phyloP scores from a whole-genome alignment of 495 filamentous ascomycete genomes.

The Bacidia rubella region DNA sequence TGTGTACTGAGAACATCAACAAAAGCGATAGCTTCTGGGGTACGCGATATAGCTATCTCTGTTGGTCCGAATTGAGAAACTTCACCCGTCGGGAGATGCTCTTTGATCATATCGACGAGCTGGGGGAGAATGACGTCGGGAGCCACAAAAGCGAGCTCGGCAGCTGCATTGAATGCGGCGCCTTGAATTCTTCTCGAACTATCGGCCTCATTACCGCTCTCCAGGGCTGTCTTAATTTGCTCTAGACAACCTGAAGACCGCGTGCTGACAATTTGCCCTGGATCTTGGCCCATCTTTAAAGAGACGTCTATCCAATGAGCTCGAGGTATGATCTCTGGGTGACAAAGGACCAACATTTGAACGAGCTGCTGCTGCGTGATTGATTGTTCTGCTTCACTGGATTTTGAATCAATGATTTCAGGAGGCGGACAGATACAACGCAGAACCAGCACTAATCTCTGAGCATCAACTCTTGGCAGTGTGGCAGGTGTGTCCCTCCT shows the following conservation, averaged over 20 bases:
- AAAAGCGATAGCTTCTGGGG: constrained; percentile 72
- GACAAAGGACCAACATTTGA: constrained; percentile 61
- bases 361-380: constrained; percentile 52
- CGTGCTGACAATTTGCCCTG: constrained; percentile 55
- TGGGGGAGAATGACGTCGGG: constrained; percentile 67
- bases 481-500: constrained; percentile 69
- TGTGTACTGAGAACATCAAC: constrained; percentile 82
- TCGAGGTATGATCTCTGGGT: constrained; percentile 61
- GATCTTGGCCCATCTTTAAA: constrained; percentile 64
- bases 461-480: constrained; percentile 49
- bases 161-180: constrained; percentile 68
- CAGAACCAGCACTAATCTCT: constrained; percentile 48
- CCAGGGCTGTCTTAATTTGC: constrained; percentile 15
- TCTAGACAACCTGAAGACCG: constrained; percentile 36
- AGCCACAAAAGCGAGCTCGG: constrained; percentile 86
- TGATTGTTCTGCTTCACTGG: constrained; percentile 19
- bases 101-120: constrained; percentile 55
- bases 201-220: neutral
- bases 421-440: constrained; percentile 50
- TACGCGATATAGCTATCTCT: constrained; percentile 83
- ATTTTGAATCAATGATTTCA: neutral
- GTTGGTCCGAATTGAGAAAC: constrained; percentile 60
- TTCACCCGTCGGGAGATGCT: constrained; percentile 53
- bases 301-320: constrained; percentile 81
- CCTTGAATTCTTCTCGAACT: constrained; percentile 28